Evolutionary conservation across 208 protist genomes (phyloP), one percentile per base, ranked within the genome.

Genomic region (Angomonas ambiguus): DNA sequence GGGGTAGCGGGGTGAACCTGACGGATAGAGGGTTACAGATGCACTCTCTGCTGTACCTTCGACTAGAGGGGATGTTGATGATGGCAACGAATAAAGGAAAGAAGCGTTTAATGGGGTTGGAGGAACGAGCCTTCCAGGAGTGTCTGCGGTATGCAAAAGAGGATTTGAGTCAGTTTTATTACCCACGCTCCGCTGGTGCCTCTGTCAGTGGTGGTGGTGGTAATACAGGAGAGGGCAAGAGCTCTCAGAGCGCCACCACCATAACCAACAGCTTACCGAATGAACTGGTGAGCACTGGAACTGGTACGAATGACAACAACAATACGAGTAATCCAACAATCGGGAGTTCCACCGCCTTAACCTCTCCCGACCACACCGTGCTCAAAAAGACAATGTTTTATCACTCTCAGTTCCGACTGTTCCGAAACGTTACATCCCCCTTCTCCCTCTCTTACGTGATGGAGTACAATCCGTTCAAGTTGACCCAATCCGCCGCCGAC

Each of bases 51-150:
- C 66, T 95, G 60, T 83, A 92, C 33, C 51, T 95, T 59, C 77
- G 82, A 30, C 71, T 95, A 27, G 84, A 93, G 57, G 90, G 90
- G n/a, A 87, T 71, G 27, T 71, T 92, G 13, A 84, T 93, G 84
- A 72, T 80, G 56, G 71, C 71, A 31, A 82, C 77, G 51, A 55
- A 70, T 16, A 28, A 38, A 2, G 75, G 82, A 4, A 62, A 67
- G 4, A 25, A 48, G 22, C 76, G 71, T 28, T 64, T 88, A 0
- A 61, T 72, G 27, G 53, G 71, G 41, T 63, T 92, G 8, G 81
- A 87, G 65, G 77, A 91, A 33, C 71, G 72, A 27, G 76, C 88
- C 20, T 92, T 92, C 67, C 74, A 74, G 1, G 82, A 89, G 49
- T 94, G 85, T 72, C 62, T 88, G 68, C 74, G 83, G 31, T 71